Base-by-base conservation (phyloP, 768 basidiomycete genomes). In the Mycena amicta region DNA sequence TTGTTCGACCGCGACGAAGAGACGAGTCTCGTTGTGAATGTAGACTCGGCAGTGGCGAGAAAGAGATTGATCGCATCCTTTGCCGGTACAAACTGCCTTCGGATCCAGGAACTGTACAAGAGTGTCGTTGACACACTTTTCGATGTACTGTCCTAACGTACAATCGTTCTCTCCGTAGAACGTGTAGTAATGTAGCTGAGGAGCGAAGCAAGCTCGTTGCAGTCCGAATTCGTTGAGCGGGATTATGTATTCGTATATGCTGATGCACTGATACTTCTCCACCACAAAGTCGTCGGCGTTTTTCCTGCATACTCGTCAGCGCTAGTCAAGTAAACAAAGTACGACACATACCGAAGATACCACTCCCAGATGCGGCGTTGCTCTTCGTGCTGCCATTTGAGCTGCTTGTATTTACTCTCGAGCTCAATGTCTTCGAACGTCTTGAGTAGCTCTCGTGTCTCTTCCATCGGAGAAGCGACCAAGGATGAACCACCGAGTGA, bases 131-230 rank as follows among this genome's bases (percentile, higher is more conserved):
- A 92, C 86, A 0, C 87, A 82, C 47, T 85, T 86, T 67, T 97
- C 94, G 61, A 99, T 89, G 76, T 89, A 98, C 69, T 95, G 92
- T 0, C 95, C 94, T 15, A 99, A 83, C 0, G 97, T 95, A 69
- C 84, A 86, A 68, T 97, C 95, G 57, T 94, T 94, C 63, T 93
- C 88, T 47, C 93, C 90, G 67, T 99, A 99, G 71, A 95, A 98
- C 16, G 84, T 87, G 74, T 92, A 84, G 60, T 89, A 88, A 22
- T 81, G 79, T 50, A 95, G 69, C 37, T 76, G 71, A 0, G 95
- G 93, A 3, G 88, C 84, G 62, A 90, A 90, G 67, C 93, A 94
- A 3, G 90, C 80, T 5, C 88, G 87, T 67, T 87, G 86, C 16
- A 77, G 75, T 3, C 85, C 86, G 62, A 85, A 80, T 55, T 88